Conservation (phyloP, 2,329 filamentous ascomycete genomes). For the Macrophomina pseudophaseolina region DNA sequence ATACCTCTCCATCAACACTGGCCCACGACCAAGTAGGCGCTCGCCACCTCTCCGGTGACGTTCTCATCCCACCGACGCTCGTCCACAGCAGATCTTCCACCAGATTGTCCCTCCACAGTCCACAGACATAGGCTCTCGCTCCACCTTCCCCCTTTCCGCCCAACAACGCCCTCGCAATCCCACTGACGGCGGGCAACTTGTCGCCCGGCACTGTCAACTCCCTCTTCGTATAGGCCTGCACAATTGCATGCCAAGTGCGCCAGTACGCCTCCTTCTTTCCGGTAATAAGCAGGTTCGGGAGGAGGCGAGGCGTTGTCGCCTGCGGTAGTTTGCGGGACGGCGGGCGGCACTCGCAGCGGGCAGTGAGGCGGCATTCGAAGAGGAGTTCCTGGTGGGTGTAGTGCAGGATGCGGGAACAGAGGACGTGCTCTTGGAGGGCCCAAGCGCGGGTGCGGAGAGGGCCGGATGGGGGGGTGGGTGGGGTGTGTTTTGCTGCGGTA, state of each 20-base stretch:
- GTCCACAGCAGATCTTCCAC: conserved; percentile 40
- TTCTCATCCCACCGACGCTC: conserved; percentile 7
- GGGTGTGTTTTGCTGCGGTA: neutral
- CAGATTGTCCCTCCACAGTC: conserved; percentile 41
- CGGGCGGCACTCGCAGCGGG: conserved; percentile 40
- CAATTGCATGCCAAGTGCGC: conserved; percentile 40
- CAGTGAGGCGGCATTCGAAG: conserved; percentile 41
- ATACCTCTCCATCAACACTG: conserved; percentile 36
- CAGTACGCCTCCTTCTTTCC: conserved; percentile 33
- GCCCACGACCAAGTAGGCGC: conserved; percentile 41
- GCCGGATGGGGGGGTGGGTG: neutral
- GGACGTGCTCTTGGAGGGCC: conserved; percentile 42
- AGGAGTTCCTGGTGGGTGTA: conserved; percentile 42
- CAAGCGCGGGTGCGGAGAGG: conserved; percentile 39
- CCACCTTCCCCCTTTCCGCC: conserved; percentile 2
- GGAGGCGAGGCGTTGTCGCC: conserved; percentile 39
- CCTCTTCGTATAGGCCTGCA: conserved; percentile 38
- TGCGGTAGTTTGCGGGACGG: neutral
- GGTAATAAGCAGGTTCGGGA: conserved; percentile 39
- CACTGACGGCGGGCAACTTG: conserved; percentile 42
- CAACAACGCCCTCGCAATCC: conserved; percentile 40
- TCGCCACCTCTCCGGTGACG: conserved; percentile 15
- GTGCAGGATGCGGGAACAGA: conserved; percentile 41
- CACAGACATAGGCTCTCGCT: conserved; percentile 37
- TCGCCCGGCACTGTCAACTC: conserved; percentile 37